Percentiles rank a stretch among this genome's conserved stretches.
Evolutionary conservation across 2,329 filamentous ascomycete species (phyloP).

Genomic region (Triangularia verruculosa): DNA sequence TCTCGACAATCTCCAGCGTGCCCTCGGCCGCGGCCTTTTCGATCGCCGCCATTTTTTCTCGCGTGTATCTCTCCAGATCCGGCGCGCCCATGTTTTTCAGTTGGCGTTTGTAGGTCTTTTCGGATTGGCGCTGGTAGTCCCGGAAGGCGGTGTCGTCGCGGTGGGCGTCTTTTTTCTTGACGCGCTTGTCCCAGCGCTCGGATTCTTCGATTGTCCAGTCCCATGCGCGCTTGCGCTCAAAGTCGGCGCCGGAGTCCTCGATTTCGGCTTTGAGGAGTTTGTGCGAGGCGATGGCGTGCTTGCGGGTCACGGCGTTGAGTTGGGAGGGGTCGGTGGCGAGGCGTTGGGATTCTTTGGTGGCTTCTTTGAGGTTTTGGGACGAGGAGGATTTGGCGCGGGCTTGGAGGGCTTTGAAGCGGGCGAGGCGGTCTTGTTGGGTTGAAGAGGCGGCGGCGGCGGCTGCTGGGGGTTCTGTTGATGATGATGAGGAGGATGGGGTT

Average conservation of each 20-base stretch:
- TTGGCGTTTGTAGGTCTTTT: constrained; percentile 92
- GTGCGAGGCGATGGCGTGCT: constrained; percentile 82
- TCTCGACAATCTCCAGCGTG: constrained; percentile 89
- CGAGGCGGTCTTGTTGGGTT: constrained; percentile 64
- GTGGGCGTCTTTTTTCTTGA: constrained; percentile 79
- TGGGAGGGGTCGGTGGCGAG: constrained; percentile 73
- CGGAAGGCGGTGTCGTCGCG: constrained; percentile 85
- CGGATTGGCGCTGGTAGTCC: constrained; percentile 82
- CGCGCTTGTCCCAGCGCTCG: constrained; percentile 87
- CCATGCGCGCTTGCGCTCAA: constrained; percentile 97
- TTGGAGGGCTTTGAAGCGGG: constrained; percentile 83
- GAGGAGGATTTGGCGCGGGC: constrained; percentile 72
- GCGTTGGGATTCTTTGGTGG: constrained; percentile 77
- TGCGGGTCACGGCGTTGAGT: constrained; percentile 75
- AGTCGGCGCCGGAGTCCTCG: constrained; percentile 81
- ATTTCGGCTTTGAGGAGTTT: constrained; percentile 92
- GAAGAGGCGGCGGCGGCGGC: constrained; percentile 36
- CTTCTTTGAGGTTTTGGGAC: constrained; percentile 76
- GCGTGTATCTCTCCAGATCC: constrained; percentile 80
- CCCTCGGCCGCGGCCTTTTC: constrained; percentile 82
- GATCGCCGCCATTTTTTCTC: constrained; percentile 79
- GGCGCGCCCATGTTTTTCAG: constrained; percentile 70
- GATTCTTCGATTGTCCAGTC: constrained; percentile 97
- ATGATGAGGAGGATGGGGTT: constrained; percentile 1
- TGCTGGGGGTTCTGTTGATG: constrained; percentile 15